Evolutionary conservation across 495 filamentous ascomycete genomes (phyloP), one percentile per base, ranked within the genome.

Genomic region (Barbatosphaeria neglecta): DNA sequence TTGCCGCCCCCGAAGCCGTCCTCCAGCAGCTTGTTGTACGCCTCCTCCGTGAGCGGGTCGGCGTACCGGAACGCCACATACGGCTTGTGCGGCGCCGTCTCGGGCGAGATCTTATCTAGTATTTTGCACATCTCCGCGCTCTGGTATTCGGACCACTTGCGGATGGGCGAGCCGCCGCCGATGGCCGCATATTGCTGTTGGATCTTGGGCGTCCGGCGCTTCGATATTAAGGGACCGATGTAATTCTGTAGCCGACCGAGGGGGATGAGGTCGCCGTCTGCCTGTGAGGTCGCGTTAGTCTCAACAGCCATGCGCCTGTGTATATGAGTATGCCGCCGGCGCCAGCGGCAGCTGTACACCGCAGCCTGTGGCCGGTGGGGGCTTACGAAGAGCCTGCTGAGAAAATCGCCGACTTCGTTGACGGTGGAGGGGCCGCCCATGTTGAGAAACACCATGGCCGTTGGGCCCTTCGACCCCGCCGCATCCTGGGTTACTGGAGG

Each of bases 1-100:
- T 80, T 85, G 2, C 88, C 89, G 22, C 77, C 76, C 28, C 86
- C 87, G 55, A 99, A 90, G 0, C 93, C 93, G 65, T 99, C 93
- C 20, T 75, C 80, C 37, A 96, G 63, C 48, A 99, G 61, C 49
- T 77, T 72, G 22, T 74, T 70, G 59, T 97, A 97, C 77, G 86
- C 93, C 42, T 90, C 81, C 65, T 97, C 93, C 0, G 93, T 99
- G 54, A 99, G 67, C 1, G 93, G 93, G 40, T 86, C 77, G 4
- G 92, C 92, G 55, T 97, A 97, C 42, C 93, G 84, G 64, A 99
- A 99, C n/a, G 92, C 90, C 23, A 99, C 89, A 55, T 99, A 99
- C 11, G 93, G 93, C 60, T 92, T 96, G 60, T 99, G 93, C 8
- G 93, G 93, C 5, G 93, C 93, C 7, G 90, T 95, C 53, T 90